Evolutionary conservation across 192 early-diverging fungal species (phyloP).

Genomic region (Funneliformis geosporum): DNA sequence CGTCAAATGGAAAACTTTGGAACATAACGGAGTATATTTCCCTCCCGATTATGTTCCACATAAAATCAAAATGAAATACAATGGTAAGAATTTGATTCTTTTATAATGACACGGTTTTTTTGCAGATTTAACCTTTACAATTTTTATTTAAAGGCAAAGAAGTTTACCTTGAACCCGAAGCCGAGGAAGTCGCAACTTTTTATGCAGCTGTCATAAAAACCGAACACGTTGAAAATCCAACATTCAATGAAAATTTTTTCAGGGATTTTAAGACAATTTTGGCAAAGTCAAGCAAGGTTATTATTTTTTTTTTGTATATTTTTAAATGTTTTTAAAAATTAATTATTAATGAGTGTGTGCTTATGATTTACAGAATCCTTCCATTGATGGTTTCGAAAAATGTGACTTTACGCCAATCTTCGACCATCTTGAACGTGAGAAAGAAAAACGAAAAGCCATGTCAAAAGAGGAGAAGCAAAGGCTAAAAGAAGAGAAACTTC

Average conservation of each 20-base stretch:
- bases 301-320: neutral
- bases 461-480: conserved; percentile 89
- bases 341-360: neutral
- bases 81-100: conserved; percentile 51
- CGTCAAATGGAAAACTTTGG: conserved; percentile 84
- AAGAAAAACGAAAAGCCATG: conserved; percentile 80
- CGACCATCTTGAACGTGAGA: conserved; percentile 72
- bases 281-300: conserved; percentile 59
- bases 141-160: conserved; percentile 41
- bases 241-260: conserved; percentile 93
- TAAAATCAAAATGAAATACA: conserved; percentile 84
- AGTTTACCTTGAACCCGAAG: conserved; percentile 66
- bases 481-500: conserved; percentile 69
- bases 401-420: conserved; percentile 91
- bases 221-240: conserved; percentile 79
- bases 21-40: conserved; percentile 88
- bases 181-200: conserved; percentile 95
- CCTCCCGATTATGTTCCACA: conserved; percentile 91
- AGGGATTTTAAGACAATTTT: conserved; percentile 77
- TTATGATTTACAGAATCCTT: conserved; percentile 49
- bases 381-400: conserved; percentile 74
- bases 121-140: neutral
- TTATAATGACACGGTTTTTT: conserved; percentile 10
- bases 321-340: neutral
- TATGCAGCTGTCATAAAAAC: conserved; percentile 87